phyloP scores from a whole-genome alignment of 805 yeast genomes.

The Candida peoriensis region DNA sequence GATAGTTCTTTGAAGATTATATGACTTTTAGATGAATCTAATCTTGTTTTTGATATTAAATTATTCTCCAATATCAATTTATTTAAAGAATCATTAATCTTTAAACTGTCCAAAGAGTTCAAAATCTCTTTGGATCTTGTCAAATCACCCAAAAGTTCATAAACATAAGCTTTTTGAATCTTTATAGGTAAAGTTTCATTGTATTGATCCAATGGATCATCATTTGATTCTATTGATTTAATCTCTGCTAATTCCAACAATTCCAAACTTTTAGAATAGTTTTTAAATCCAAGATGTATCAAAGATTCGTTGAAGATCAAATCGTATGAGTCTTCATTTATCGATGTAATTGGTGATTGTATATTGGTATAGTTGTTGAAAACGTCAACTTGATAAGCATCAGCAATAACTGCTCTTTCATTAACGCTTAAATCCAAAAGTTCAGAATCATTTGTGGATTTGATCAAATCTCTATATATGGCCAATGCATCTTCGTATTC shows the following conservation, averaged over 20 bases:
- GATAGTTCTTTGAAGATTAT: slow-evolving; percentile 31
- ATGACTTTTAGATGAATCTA: slow-evolving; percentile 9
- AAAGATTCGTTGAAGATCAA: slow-evolving; percentile 59
- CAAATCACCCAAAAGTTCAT: slow-evolving; percentile 35
- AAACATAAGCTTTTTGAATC: slow-evolving; percentile 54
- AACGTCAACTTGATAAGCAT: slow-evolving; percentile 22
- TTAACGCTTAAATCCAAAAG: slow-evolving; percentile 56
- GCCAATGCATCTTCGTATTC: slow-evolving; percentile 42
- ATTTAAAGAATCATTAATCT: slow-evolving; percentile 24
- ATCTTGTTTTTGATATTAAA: slow-evolving; percentile 11
- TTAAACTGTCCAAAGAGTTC: slow-evolving; percentile 22
- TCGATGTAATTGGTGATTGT: slow-evolving; percentile 16
- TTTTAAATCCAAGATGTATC: slow-evolving; percentile 41
- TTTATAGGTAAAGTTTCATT: slow-evolving; percentile 57
- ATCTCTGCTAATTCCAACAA: slow-evolving; percentile 41
- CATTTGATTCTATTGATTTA: slow-evolving; percentile 35
- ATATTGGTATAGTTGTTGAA: slow-evolving; percentile 7
- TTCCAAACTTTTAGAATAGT: slow-evolving; percentile 35
- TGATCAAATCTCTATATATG: slow-evolving; percentile 44
- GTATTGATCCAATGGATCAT: slow-evolving; percentile 38
- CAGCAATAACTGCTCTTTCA: slow-evolving; percentile 63
- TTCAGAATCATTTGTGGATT: slow-evolving; percentile 31
- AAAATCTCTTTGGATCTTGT: slow-evolving; percentile 35
- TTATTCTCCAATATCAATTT: slow-evolving; percentile 29
- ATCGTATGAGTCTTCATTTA: slow-evolving; percentile 45